These are phyloP conservation scores for Hibiscus trionum DNA, from an alignment of 345 rosid species.

Conservation along the genomic window DNA sequence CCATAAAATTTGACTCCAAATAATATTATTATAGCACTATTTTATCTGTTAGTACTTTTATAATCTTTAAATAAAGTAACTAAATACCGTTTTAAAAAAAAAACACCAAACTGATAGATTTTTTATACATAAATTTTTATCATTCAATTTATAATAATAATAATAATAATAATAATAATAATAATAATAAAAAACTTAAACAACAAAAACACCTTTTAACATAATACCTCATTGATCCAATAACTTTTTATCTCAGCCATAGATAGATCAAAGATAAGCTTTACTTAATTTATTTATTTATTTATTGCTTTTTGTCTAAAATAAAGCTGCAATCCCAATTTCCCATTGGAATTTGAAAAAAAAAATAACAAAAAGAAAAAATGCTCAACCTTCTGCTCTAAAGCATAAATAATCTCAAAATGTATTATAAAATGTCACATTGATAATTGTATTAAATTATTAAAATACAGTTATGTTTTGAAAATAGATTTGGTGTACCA, in stretches of 20 bases:
- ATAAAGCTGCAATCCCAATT: conserved; percentile 8
- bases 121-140: too few relatives aligned
- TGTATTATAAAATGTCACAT: not conserved
- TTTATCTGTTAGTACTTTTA: too few relatives aligned
- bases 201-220: not conserved
- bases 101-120: too few relatives aligned
- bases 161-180: too few relatives aligned
- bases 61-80: too few relatives aligned
- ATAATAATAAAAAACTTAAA: too few relatives aligned
- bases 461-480: too few relatives aligned
- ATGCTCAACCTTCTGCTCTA: not conserved
- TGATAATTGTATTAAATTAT: too few relatives aligned
- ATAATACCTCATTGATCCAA: not conserved
- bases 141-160: too few relatives aligned
- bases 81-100: too few relatives aligned
- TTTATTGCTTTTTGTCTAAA: not conserved
- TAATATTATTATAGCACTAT: too few relatives aligned
- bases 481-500: too few relatives aligned
- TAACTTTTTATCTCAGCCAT: not conserved
- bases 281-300: not conserved
- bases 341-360: conserved; percentile 3
- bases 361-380: not conserved
- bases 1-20: not conserved
- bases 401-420: conserved; percentile 2
- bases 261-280: not conserved